These are phyloP conservation scores for Fraxinus floribunda DNA, from an alignment of 305 asterid species.

Conservation along the genomic window DNA sequence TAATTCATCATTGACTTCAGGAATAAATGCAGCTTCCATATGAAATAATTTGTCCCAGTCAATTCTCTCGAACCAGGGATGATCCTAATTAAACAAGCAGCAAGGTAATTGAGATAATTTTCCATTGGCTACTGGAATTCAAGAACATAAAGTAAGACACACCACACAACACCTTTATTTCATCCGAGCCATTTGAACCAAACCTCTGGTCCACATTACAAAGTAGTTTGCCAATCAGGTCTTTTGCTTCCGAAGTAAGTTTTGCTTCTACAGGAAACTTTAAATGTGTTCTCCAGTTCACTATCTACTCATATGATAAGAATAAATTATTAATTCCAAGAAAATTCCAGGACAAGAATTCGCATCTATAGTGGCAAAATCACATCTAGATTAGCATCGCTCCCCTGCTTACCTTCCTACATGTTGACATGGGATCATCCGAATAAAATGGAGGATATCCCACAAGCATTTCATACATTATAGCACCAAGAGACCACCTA, in stretches of 20 bases:
- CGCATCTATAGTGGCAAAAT: slow-evolving; percentile 5
- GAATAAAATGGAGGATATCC: slow-evolving; percentile 97
- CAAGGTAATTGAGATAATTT: slow-evolving; percentile 27
- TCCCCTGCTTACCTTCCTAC: slow-evolving; percentile 70
- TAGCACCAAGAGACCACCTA: slow-evolving; percentile 99
- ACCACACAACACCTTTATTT: slow-evolving; percentile 82
- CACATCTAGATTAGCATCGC: slow-evolving; percentile 21
- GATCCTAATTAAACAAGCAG: slow-evolving; percentile 53
- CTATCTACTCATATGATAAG: slow-evolving; percentile 59
- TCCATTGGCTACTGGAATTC: slow-evolving; percentile 28
- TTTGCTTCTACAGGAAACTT: slow-evolving; percentile 95
- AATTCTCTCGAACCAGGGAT: slow-evolving; percentile 78
- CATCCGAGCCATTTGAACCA: slow-evolving; percentile 84
- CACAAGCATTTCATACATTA: slow-evolving; percentile 93
- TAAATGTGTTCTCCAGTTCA: slow-evolving; percentile 91
- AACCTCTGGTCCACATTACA: slow-evolving; percentile 89
- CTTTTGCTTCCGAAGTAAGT: slow-evolving; percentile 74
- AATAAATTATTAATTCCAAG: slow-evolving; percentile 2
- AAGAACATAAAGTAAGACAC: slow-evolving; percentile 43
- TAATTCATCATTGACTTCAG: slow-evolving; percentile 92
- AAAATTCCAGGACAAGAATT: slow-evolving; percentile 8
- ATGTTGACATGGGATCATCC: slow-evolving; percentile 94
- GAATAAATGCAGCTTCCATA: slow-evolving; percentile 92
- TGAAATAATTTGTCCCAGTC: slow-evolving; percentile 88
- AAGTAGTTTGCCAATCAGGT: slow-evolving; percentile 79